Conservation (phyloP, 352 stramenopile species). For the Phytophthora europaea region DNA sequence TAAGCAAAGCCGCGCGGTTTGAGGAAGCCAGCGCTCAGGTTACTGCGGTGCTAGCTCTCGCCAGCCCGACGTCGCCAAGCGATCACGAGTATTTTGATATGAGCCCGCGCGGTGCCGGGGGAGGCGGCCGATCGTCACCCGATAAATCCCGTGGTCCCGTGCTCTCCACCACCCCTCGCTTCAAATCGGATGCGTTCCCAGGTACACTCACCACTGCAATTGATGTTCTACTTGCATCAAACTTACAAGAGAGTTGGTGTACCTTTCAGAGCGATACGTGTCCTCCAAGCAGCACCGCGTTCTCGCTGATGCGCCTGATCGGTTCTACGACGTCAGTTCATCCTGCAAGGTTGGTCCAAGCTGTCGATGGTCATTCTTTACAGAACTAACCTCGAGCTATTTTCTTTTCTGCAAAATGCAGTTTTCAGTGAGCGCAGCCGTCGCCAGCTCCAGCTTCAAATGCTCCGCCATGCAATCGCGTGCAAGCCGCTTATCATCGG, state of each 20-base stretch:
- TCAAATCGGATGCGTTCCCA: conserved; percentile 78
- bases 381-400: background rate
- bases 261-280: conserved; percentile 64
- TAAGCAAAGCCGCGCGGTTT: conserved; percentile 67
- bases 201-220: conserved; percentile 31
- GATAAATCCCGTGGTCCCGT: conserved; percentile 59
- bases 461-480: conserved; percentile 74
- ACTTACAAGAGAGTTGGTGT: background rate
- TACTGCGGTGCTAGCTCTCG: conserved; percentile 47
- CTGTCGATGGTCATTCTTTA: background rate
- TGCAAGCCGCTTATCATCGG: conserved; percentile 60
- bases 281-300: conserved; percentile 72
- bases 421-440: conserved; percentile 68
- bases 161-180: conserved; percentile 71
- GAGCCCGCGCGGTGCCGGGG: conserved; percentile 24
- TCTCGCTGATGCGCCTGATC: conserved; percentile 63
- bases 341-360: conserved; percentile 57
- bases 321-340: conserved; percentile 81
- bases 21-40: conserved; percentile 69
- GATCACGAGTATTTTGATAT: conserved; percentile 22
- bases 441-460: conserved; percentile 76
- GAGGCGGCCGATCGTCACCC: conserved; percentile 26
- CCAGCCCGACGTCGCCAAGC: conserved; percentile 18
- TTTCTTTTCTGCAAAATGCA: conserved; percentile 15
- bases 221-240: background rate